These are phyloP conservation scores for Parachaetomium inaequale DNA, from an alignment of 495 filamentous ascomycete genomes.

Conservation along the genomic window DNA sequence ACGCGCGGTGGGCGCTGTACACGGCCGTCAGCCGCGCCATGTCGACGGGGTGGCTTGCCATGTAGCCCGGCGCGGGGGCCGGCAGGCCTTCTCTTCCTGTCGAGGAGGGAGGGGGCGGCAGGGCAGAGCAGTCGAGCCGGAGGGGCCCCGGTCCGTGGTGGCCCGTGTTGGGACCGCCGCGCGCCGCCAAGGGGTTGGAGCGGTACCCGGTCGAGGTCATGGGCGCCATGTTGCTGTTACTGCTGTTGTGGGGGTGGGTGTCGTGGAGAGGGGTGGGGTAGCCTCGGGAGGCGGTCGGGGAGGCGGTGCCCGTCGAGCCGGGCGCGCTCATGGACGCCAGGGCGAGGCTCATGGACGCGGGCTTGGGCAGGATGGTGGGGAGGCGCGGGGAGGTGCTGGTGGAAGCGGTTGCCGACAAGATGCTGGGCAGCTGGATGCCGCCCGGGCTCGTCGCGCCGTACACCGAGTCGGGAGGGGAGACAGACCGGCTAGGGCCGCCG, in stretches of 20 bases:
- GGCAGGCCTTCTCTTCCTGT: slow-evolving; percentile 24
- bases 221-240: slow-evolving; percentile 26
- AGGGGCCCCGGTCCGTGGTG: slow-evolving; percentile 29
- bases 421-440: slow-evolving; percentile 46
- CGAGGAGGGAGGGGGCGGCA: slow-evolving; percentile 36
- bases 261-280: slow-evolving; percentile 39
- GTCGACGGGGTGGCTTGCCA: slow-evolving; percentile 51
- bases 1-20: slow-evolving; percentile 63
- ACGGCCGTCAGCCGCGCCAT: slow-evolving; percentile 62
- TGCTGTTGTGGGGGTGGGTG: slow-evolving; percentile 30
- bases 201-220: slow-evolving; percentile 32
- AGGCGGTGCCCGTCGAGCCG: slow-evolving; percentile 24
- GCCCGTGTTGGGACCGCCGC: slow-evolving; percentile 22
- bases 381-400: slow-evolving; percentile 43
- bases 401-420: slow-evolving; percentile 33
- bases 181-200: slow-evolving; percentile 26
- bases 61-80: slow-evolving; percentile 15
- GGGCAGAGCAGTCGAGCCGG: slow-evolving; percentile 51
- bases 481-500: slow-evolving; percentile 30
- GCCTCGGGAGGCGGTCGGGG: slow-evolving; percentile 34
- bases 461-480: slow-evolving; percentile 38
- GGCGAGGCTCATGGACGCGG: slow-evolving; percentile 46
- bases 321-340: slow-evolving; percentile 25
- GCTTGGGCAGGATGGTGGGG: slow-evolving; percentile 60
- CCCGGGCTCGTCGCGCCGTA: slow-evolving; percentile 39